A percentile compares a stretch with the other conserved stretches of the same genome.
Conservation (phyloP, 2,329 filamentous ascomycete species). For the Fusarium fracticaudum region DNA sequence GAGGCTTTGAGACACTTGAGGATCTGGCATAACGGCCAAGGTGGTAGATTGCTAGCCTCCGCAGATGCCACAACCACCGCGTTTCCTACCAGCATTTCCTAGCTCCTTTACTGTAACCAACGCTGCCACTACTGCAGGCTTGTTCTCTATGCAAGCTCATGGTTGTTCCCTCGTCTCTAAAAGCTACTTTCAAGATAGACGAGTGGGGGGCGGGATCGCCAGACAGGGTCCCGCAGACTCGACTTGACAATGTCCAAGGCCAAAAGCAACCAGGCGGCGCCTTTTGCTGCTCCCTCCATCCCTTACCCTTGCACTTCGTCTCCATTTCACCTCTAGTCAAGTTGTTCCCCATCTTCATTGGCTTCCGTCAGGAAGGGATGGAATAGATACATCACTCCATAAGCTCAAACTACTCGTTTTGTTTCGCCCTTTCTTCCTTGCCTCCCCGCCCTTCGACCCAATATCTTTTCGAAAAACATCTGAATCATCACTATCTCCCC, state of each 20-base stretch:
- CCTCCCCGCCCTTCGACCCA: conserved; percentile 33
- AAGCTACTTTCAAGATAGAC: conserved; percentile 35
- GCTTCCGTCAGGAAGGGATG: conserved; percentile 37
- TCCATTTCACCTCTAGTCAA: conserved; percentile 25
- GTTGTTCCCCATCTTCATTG: conserved; percentile 14
- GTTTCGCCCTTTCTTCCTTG: conserved; percentile 32
- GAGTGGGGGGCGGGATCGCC: conserved; percentile 40
- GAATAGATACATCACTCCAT: conserved; percentile 37
- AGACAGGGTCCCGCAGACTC: conserved; percentile 39
- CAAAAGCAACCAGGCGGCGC: conserved; percentile 41
- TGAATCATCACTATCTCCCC: conserved; percentile 39
- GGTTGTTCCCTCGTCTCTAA: conserved; percentile 26
- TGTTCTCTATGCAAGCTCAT: conserved; percentile 15
- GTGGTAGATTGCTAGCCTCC: conserved; percentile 32
- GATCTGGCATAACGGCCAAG: conserved; percentile 46
- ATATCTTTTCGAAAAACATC: conserved; percentile 30
- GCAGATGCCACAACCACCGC: conserved; percentile 26
- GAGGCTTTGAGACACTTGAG: conserved; percentile 41
- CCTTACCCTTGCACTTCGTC: conserved; percentile 22
- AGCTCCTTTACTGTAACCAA: conserved; percentile 18
- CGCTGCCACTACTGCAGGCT: conserved; percentile 31
- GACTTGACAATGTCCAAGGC: conserved; percentile 38
- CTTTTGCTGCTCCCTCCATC: conserved; percentile 28
- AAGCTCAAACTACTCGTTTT: conserved; percentile 27
- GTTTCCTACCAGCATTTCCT: conserved; percentile 16